Evolutionary conservation across 768 basidiomycete genomes (phyloP).

Genomic region (Chlorophyllum brunneum): DNA sequence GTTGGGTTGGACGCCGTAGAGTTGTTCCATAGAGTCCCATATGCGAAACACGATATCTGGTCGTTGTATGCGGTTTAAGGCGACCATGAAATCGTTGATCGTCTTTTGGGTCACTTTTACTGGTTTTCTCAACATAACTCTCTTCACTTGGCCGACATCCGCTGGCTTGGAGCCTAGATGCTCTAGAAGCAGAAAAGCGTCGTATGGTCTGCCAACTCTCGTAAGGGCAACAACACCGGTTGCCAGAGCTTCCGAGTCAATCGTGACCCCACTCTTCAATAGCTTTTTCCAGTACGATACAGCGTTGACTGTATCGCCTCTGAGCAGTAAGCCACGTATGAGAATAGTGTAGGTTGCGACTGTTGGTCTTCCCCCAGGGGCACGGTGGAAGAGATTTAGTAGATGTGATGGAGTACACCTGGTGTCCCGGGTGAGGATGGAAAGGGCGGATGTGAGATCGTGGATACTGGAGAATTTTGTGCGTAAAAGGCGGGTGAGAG

Average conservation of each 20-base stretch:
- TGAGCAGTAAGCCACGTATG: conserved; percentile 48
- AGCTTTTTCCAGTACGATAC: conserved; percentile 41
- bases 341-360: conserved; percentile 50
- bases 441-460: conserved; percentile 44
- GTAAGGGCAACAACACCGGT: conserved; percentile 50
- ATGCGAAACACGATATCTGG: conserved; percentile 62
- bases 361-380: conserved; percentile 31
- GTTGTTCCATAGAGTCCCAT: conserved; percentile 59
- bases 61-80: conserved; percentile 47
- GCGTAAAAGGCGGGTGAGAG: conserved; percentile 4
- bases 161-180: conserved; percentile 20
- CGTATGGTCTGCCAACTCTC: conserved; percentile 35
- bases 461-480: conserved; percentile 30
- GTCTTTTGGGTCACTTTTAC: conserved; percentile 17
- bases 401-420: background rate
- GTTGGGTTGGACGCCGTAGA: conserved; percentile 60
- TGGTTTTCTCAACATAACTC: conserved; percentile 7
- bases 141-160: background rate
- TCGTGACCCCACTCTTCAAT: conserved; percentile 23
- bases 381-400: conserved; percentile 20
- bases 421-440: conserved; percentile 40
- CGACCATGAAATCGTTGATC: conserved; percentile 21
- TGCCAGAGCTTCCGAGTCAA: conserved; percentile 47
- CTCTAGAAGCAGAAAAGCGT: conserved; percentile 51
- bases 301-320: conserved; percentile 36